Evolutionary conservation across 352 stramenopile species (phyloP).

Genomic region (Pythium chondricola): DNA sequence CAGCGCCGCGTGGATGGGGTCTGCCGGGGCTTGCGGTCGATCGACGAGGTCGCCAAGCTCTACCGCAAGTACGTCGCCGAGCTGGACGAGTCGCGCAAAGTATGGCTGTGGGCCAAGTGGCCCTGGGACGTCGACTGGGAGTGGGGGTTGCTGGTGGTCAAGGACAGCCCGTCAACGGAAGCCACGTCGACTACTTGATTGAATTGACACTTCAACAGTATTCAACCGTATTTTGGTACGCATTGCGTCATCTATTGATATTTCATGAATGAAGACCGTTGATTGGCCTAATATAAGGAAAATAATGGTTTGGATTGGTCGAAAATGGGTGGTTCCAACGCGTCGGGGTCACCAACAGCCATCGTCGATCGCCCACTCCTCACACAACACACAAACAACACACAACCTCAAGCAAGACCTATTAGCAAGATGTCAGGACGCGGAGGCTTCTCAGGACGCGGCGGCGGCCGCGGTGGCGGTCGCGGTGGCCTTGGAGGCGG

Average conservation of each 20-base stretch:
- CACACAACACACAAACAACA: neutral
- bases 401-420: neutral
- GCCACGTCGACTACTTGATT: too few relatives aligned
- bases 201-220: slow-evolving; percentile 16
- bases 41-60: slow-evolving; percentile 37
- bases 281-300: slow-evolving; percentile 11
- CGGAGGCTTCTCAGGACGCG: slow-evolving; percentile 15
- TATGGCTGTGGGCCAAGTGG: slow-evolving; percentile 20
- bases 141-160: slow-evolving; percentile 16
- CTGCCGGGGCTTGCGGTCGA: slow-evolving; percentile 17
- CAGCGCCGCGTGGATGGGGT: slow-evolving; percentile 24
- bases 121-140: slow-evolving; percentile 23
- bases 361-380: neutral
- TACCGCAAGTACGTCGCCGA: slow-evolving; percentile 24
- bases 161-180: too few relatives aligned
- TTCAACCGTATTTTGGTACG: slow-evolving; percentile 16
- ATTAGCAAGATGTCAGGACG: slow-evolving; percentile 23
- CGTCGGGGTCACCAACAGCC: neutral
- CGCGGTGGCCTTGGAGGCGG: slow-evolving; percentile 7
- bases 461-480: neutral
- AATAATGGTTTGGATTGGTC: slow-evolving; percentile 10
- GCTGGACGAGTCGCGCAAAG: slow-evolving; percentile 13
- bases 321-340: slow-evolving; percentile 15
- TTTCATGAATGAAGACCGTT: slow-evolving; percentile 5
- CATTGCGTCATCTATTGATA: slow-evolving; percentile 2